phyloP scores from a whole-genome alignment of 164 flowering plant genomes.

The Buxus sempervirens region DNA sequence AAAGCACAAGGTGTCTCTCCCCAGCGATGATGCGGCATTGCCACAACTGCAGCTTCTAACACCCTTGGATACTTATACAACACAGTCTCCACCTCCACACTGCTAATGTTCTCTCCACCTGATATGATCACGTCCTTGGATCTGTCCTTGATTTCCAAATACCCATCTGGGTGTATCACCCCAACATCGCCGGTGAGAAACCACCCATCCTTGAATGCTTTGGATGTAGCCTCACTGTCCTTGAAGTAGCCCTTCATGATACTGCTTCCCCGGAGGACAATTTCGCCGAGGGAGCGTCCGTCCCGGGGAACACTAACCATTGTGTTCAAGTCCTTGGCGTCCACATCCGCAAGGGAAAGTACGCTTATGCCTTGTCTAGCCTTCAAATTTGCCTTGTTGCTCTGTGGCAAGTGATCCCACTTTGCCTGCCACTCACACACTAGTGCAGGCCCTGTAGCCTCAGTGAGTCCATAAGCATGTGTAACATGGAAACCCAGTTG shows the following conservation, averaged over 20 bases:
- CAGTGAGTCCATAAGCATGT: slow-evolving; percentile 86
- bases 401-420: slow-evolving; percentile 54
- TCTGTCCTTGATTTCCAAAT: slow-evolving; percentile 82
- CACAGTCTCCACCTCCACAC: slow-evolving; percentile 65
- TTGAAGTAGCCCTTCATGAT: slow-evolving; percentile 89
- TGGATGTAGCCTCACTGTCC: slow-evolving; percentile 42
- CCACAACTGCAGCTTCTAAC: slow-evolving; percentile 80
- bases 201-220: slow-evolving; percentile 72
- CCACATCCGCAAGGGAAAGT: slow-evolving; percentile 62
- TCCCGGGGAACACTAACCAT: slow-evolving; percentile 66
- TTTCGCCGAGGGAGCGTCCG: slow-evolving; percentile 68
- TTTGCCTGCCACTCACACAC: slow-evolving; percentile 79
- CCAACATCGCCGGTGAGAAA: slow-evolving; percentile 80
- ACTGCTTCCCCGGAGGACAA: slow-evolving; percentile 70
- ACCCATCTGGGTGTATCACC: slow-evolving; percentile 78
- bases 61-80: slow-evolving; percentile 56
- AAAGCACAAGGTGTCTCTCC: slow-evolving; percentile 94
- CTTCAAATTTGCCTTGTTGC: slow-evolving; percentile 47
- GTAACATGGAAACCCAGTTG: slow-evolving; percentile 17
- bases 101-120: slow-evolving; percentile 94
- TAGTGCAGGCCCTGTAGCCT: slow-evolving; percentile 83
- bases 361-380: slow-evolving; percentile 78
- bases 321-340: slow-evolving; percentile 50
- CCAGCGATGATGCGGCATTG: slow-evolving; percentile 81
- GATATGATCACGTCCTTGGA: slow-evolving; percentile 88